These are phyloP conservation scores for Cryptococcus sp. DNA, from an alignment of 1,284 basidiomycete species.

Conservation along the genomic window DNA sequence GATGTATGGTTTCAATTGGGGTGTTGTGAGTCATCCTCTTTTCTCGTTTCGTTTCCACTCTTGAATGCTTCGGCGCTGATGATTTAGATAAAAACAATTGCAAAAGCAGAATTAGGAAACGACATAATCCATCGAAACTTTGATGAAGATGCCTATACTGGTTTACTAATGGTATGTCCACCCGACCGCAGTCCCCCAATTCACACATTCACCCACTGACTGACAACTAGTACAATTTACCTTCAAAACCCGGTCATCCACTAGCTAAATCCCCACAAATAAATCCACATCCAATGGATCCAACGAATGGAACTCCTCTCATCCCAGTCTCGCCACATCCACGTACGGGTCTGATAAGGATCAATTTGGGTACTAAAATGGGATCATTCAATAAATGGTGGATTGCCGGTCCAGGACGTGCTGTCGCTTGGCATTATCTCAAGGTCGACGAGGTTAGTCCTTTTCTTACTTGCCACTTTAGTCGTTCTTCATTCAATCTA, in stretches of 20 bases:
- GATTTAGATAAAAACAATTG: constrained; percentile 19
- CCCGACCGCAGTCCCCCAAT: neutral
- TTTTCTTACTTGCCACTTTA: too few relatives aligned
- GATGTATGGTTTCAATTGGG: constrained; percentile 24
- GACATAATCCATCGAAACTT: constrained; percentile 3
- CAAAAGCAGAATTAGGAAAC: constrained; percentile 9
- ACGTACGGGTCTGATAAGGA: neutral
- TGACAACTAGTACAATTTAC: constrained; percentile 7
- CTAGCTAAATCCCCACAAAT: too few relatives aligned
- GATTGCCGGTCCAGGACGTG: neutral
- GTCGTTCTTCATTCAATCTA: neutral
- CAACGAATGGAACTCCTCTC: constrained; percentile 7
- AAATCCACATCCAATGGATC: neutral
- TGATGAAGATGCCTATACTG: constrained; percentile 24
- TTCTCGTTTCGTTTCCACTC: neutral
- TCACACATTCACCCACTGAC: neutral
- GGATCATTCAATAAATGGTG: neutral
- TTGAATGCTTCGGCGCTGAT: neutral
- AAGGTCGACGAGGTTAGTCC: constrained; percentile 6
- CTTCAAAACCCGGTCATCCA: constrained; percentile 4
- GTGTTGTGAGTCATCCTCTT: constrained; percentile 12
- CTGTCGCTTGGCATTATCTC: constrained; percentile 7
- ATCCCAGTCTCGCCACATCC: constrained; percentile 3
- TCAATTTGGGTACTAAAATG: neutral
- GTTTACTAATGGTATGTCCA: constrained; percentile 19